Evolutionary conservation across 2,329 filamentous ascomycete species (phyloP), one percentile per base, ranked within the genome.

Genomic region (Mycogone perniciosa): DNA sequence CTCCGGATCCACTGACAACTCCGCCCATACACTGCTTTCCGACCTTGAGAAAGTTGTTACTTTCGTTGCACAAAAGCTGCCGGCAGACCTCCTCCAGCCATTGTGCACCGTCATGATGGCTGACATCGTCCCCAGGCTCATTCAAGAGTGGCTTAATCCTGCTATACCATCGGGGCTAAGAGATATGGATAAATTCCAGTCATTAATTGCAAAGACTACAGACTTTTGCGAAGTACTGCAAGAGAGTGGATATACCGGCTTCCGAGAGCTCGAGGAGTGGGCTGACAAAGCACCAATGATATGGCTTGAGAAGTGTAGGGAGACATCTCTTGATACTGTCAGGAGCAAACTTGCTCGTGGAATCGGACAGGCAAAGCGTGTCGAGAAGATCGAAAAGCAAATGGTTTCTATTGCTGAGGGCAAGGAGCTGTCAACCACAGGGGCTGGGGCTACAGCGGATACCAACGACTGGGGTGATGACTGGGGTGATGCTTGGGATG

Each of bases 321-420:
- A 95, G 61, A 82, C 79, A 33, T 84, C 89, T 0, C 76, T 99
- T 27, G 85, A 91, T 54, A 77, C 80, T 33, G 82, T 95, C 9
- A 82, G 93, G 27, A 78, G 71, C 20, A 79, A 85, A 42, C 76
- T 96, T 2, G 76, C 82, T 4, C 71, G 73, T 46, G 88, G 86
- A 1, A 77, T 92, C 37, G 84, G 84, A 7, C 69, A 75, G 29
- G 77, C 84, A 10, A 86, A 81, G 58, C 75, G 79, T 42, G 90
- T 95, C 1, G 90, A 96, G 65, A 82, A 87, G 60, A 76, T 95
- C 1, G 92, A 97, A 67, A 95, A 85, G 44, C 86, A 93, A 61
- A 82, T 86, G 64, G 76, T 96, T 0, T 84, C 84, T 2, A 76
- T 79, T 44, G 73, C 74, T 0, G 82, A 86, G 56, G 86, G 88